Evolutionary conservation across 2,329 filamentous ascomycete genomes (phyloP), one percentile per base, ranked within the genome.

Genomic region (Sclerotinia borealis): DNA sequence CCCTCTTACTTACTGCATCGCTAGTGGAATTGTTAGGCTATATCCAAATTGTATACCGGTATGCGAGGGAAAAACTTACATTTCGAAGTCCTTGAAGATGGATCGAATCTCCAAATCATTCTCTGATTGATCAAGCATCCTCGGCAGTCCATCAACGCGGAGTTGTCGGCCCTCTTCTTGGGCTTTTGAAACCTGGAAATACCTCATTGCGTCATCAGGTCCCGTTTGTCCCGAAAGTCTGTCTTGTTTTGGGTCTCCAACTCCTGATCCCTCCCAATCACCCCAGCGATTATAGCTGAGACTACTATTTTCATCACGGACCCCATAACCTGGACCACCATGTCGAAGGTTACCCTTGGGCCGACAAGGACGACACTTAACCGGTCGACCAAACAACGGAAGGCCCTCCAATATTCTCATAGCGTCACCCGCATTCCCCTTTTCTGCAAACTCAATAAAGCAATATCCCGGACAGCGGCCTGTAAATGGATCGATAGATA

Each of bases 381-480:
- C 47, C 5, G 47, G 47, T 3, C 47, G 25, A 11, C 29, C 17
- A 11, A 10, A 52, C 27, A 52, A 10, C 7, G 7, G 4, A 50
- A 31, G 13, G 2, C 47, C 58, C 0, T 60, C 58, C 7, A 60
- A 13, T 4, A 4, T n/a, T 15, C 29, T 8, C 31, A 60, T 41
- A 41, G 58, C 58, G 6, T 31, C 22, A 34, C 52, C 47, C 31
- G 47, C 58, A 1, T 29, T 41, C 8, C 41, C 5, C 10, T 37
- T 60, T 11, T 52, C 58, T 13, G 47, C 8, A 27, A 60, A 60
- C 17, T 52, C 58, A 7, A 60, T 52, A 9, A 60, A 60, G 3
- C 58, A 60, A 34, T 60, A 52, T 13, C 58, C 47, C 0, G 47
- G 47, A 41, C 48, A 39, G 5, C 58, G 58, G 3, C 58, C 47